Evolutionary conservation across 2,329 filamentous ascomycete genomes (phyloP), one percentile per base, ranked within the genome.

Genomic region (Aspergillus viridinutans): DNA sequence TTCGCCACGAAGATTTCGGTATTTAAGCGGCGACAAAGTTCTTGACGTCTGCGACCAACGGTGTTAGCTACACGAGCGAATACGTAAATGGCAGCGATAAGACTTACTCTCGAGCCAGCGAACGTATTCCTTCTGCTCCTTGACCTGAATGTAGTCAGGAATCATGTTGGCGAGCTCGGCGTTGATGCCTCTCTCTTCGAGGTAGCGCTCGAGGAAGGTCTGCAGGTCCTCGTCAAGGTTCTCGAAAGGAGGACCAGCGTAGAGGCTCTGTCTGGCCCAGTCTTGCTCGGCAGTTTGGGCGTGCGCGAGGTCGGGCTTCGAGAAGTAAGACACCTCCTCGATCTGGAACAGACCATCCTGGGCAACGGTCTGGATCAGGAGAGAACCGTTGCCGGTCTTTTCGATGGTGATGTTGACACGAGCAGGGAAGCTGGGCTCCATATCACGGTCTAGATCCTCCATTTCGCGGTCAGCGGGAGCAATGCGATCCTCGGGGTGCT

Each of bases 61-160:
- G 3, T 3, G 51, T 65, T 63, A 64, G 62, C 48, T 25, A 42
- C n/a, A 20, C 49, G 25, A 26, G 17, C 12, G 21, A 1, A n/a
- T n/a, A 49, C 10, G 1, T 35, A 35, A 0, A 28, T 21, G 23
- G 50, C 12, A 55, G 50, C 50, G 49, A 55, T n/a, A 3, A 55
- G 54, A 69, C 81, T 75, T 75, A 83, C 83, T 85, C 75, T 86
- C 84, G 75, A 99, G 80, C 94, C 95, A 99, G 64, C 83, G 80
- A 60, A 95, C 80, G 77, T 99, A 99, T 83, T 99, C 94, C 79
- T 87, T 89, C 85, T 97, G 93, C 85, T 99, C 94, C 87, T 99
- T 99, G 78, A 90, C 85, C 73, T 97, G 92, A 71, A 97, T 92
- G 80, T 96, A 99, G 75, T 97, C 92, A 40, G 92, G 91, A 48